Evolutionary conservation across 2,329 filamentous ascomycete species (phyloP), one percentile per base, ranked within the genome.

Genomic region (Hypoxylon sp.): DNA sequence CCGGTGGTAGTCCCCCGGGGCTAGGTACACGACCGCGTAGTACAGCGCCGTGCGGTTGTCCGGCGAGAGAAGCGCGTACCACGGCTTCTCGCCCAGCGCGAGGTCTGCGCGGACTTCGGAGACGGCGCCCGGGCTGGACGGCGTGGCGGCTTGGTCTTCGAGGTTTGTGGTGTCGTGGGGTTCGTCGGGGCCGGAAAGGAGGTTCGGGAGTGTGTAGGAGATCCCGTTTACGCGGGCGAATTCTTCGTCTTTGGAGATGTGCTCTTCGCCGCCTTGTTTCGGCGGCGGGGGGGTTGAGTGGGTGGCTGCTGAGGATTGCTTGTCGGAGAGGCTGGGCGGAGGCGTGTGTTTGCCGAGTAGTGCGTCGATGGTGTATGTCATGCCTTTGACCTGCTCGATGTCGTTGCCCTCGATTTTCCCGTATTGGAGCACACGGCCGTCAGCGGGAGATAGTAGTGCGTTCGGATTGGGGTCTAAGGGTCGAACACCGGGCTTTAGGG

Each of bases 361-460:
- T 6, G 96, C 94, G 78, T 99, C 96, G 60, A 99, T 87, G 72
- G 91, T 97, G 81, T 99, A 99, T 0, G 96, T 99, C 86, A 99
- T 96, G 66, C 96, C 96, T 82, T 99, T 99, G 70, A 99, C 95
- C 82, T 99, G 96, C 79, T 99, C 96, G 46, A 99, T 97, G 76
- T 98, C 93, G 51, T 95, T 94, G 75, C 94, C 90, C 75, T 97
- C 91, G 63, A 99, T 98, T 73, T 90, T 90, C 10, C 96, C 96
- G 74, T 94, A 98, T 75, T 98, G 95, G 25, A 99, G 87, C 49
- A 99, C 87, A 70, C 92, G 91, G 50, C 96, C 96, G 79, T 99
- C 96, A 4, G 96, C 89, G 0, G 96, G 97, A 0, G 93, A 96
- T 6, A 98, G 83, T 4, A 99, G 82, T 9, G 93, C 92, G 75